Evolutionary conservation across 495 filamentous ascomycete genomes (phyloP).

Genomic region (Bombardia bombarda): DNA sequence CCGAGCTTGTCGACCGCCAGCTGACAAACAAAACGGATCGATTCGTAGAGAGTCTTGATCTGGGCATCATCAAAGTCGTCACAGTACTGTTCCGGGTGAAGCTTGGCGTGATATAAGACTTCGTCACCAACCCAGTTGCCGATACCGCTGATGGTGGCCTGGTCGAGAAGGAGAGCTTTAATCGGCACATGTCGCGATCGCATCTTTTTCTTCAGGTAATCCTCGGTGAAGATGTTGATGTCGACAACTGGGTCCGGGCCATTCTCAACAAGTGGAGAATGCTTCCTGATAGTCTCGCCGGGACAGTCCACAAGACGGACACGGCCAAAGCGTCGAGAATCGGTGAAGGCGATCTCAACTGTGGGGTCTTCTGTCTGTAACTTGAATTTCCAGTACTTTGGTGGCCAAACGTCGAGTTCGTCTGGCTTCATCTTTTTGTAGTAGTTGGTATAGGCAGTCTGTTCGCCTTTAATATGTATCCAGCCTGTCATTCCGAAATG

Average conservation of each 20-base stretch:
- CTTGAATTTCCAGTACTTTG: conserved; percentile 81
- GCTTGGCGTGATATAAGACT: conserved; percentile 73
- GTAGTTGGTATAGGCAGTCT: conserved; percentile 57
- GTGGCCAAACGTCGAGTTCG: conserved; percentile 68
- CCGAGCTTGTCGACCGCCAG: conserved; percentile 70
- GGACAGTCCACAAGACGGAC: conserved; percentile 77
- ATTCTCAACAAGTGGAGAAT: conserved; percentile 76
- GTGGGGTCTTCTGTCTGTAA: conserved; percentile 50
- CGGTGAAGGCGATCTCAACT: conserved; percentile 76
- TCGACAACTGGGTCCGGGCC: conserved; percentile 92
- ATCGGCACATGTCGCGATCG: conserved; percentile 69
- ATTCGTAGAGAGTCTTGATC: conserved; percentile 61
- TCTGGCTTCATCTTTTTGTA: conserved; percentile 59
- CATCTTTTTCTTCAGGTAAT: conserved; percentile 64
- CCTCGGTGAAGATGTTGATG: conserved; percentile 60
- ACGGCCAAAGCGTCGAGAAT: conserved; percentile 65
- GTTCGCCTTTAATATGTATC: conserved; percentile 73
- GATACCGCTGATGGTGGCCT: conserved; percentile 83
- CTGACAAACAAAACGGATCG: conserved; percentile 70
- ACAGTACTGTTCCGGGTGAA: conserved; percentile 89
- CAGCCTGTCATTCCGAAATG: conserved; percentile 92
- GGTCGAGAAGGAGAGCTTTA: conserved; percentile 81
- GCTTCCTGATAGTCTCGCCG: conserved; percentile 62
- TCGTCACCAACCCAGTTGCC: conserved; percentile 98
- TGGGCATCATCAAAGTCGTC: conserved; percentile 70